These are phyloP conservation scores for Monosporozyma solicola DNA, from an alignment of 805 yeast species.

Conservation along the genomic window DNA sequence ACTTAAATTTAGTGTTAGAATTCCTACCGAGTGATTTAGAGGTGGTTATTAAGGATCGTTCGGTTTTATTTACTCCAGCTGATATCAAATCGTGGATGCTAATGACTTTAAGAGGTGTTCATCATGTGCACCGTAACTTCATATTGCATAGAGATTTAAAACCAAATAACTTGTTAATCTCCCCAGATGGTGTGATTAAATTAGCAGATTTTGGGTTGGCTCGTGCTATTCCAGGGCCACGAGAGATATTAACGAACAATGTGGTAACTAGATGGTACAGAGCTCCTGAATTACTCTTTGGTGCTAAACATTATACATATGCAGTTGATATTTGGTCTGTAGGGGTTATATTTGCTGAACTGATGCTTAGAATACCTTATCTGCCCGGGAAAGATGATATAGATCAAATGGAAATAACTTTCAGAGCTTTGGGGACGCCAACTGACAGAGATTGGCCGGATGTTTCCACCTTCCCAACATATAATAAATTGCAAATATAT, in stretches of 20 bases:
- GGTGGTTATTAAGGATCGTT: slow-evolving; percentile 72
- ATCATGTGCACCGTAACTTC: slow-evolving; percentile 89
- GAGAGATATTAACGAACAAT: slow-evolving; percentile 74
- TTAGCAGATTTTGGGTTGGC: slow-evolving; percentile 98
- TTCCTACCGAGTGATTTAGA: slow-evolving; percentile 89
- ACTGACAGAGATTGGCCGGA: slow-evolving; percentile 89
- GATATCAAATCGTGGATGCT: slow-evolving; percentile 90
- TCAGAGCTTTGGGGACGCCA: slow-evolving; percentile 93
- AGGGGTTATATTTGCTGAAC: slow-evolving; percentile 91
- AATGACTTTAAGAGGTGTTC: slow-evolving; percentile 90
- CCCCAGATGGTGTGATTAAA: slow-evolving; percentile 82
- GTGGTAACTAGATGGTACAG: slow-evolving; percentile 98
- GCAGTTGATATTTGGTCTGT: slow-evolving; percentile 95
- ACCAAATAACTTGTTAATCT: slow-evolving; percentile 80
- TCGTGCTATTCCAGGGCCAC: slow-evolving; percentile 67
- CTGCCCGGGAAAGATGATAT: slow-evolving; percentile 85
- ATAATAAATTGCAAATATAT: slow-evolving; percentile 61
- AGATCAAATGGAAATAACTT: slow-evolving; percentile 89
- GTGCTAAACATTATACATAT: slow-evolving; percentile 79
- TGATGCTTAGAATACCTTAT: slow-evolving; percentile 92
- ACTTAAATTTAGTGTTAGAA: slow-evolving; percentile 81
- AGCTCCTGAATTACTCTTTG: slow-evolving; percentile 88
- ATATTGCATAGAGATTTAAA: slow-evolving; percentile 89
- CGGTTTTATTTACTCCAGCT: slow-evolving; percentile 67
- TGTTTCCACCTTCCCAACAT: slow-evolving; percentile 68